phyloP scores from a whole-genome alignment of 2,329 filamentous ascomycete species.

The Paramyrothecium sp. region DNA sequence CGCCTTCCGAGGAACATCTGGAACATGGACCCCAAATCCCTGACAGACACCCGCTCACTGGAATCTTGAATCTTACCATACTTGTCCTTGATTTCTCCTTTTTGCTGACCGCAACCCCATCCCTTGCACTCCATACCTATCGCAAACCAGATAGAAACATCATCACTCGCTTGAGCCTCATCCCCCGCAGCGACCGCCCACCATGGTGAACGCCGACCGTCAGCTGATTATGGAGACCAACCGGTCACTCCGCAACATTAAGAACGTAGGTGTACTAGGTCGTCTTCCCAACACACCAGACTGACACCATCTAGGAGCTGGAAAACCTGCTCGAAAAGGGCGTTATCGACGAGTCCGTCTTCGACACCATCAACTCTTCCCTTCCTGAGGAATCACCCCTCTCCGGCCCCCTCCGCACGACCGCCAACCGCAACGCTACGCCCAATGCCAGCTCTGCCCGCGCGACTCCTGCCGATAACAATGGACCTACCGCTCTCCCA shows the following conservation, averaged over 20 bases:
- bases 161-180: background rate
- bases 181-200: conserved; percentile 8
- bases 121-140: background rate
- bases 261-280: conserved; percentile 60
- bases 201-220: conserved; percentile 50
- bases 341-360: conserved; percentile 72
- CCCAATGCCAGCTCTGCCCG: conserved; percentile 22
- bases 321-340: conserved; percentile 83
- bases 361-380: conserved; percentile 70
- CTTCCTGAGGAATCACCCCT: conserved; percentile 72
- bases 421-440: conserved; percentile 29
- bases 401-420: conserved; percentile 43
- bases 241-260: conserved; percentile 83
- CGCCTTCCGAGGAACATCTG: background rate
- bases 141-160: background rate
- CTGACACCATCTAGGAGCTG: conserved; percentile 65
- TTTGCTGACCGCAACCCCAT: background rate
- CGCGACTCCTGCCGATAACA: conserved; percentile 26
- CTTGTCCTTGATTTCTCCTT: background rate
- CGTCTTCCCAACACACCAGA: background rate
- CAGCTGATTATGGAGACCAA: conserved; percentile 69
- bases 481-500: conserved; percentile 24
- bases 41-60: background rate
- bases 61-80: background rate
- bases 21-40: background rate